Evolutionary conservation across 352 stramenopile genomes (phyloP), one percentile per base, ranked within the genome.

Genomic region (Phytophthora pini): DNA sequence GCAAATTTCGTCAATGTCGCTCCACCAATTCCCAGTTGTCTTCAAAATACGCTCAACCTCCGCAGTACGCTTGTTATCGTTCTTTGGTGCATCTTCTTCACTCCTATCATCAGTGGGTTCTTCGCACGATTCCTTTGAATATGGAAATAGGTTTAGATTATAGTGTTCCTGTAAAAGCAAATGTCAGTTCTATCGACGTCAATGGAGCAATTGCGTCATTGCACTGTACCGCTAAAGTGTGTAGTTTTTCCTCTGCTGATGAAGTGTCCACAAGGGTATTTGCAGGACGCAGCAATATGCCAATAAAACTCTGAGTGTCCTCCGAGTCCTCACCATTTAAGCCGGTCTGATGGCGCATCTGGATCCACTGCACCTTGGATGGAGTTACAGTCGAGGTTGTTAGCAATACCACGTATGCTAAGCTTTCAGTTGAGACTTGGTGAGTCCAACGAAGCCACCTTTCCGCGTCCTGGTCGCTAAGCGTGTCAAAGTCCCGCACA

Each of bases 11-110:
- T 70, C 60, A 9, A 92, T 63, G 55, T 94, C 85, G 22, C 68
- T 77, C 83, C 83, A 94, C 85, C 85, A 94, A 45, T 94, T 90
- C 0, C 83, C 82, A 3, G 74, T 67, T 13, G 58, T 51, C 13
- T 77, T 68, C 2, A 81, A 27, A 36, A 93, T 84, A 12, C 76
- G 20, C 1, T 68, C 39, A 3, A 59, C 44, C 47, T 90, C 80
- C 26, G 31, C 24, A 50, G 27, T 11, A 48, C 32, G 22, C 0
- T 40, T 61, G 15, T n/a, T 31, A 12, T 47, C 15, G 15, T 68
- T 41, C n/a, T 36, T 36, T 36, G 4, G 31, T 36, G 49, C 8
- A 51, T 55, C 26, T 1, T 15, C 5, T n/a, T 45, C 41, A 8
- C 45, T 49, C 5, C 41, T 39, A 20, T 67, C 49, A 40, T 50